Conservation (phyloP, 164 flowering plant genomes). For the Paratinospora sagittata region DNA sequence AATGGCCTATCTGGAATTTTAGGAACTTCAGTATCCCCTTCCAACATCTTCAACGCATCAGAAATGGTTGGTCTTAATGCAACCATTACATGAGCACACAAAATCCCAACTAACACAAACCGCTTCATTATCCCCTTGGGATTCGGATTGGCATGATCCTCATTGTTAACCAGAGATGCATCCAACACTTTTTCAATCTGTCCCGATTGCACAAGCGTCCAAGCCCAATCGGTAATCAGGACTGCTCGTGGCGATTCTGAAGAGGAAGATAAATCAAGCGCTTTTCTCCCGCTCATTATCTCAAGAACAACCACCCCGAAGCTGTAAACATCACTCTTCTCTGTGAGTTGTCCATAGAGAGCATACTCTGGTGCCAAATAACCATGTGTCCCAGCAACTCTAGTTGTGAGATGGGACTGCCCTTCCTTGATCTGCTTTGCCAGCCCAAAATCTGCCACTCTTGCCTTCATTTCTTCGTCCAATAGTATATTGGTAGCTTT, state of each 20-base stretch:
- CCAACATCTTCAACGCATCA: constrained; percentile 78
- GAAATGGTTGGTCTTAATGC: constrained; percentile 68
- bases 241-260: constrained; percentile 32
- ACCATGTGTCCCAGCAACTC: constrained; percentile 88
- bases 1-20: constrained; percentile 64
- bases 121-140: constrained; percentile 63
- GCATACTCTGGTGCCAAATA: constrained; percentile 86
- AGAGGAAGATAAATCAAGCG: constrained; percentile 49
- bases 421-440: constrained; percentile 69
- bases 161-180: constrained; percentile 31
- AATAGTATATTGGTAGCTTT: constrained; percentile 77
- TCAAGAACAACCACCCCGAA: constrained; percentile 75
- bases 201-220: constrained; percentile 64
- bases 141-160: constrained; percentile 26
- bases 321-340: constrained; percentile 86
- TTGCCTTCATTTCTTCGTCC: constrained; percentile 64
- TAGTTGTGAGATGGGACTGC: constrained; percentile 77
- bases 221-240: constrained; percentile 82
- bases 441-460: constrained; percentile 81
- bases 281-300: constrained; percentile 81
- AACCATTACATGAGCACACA: constrained; percentile 91
- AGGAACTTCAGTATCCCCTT: constrained; percentile 88
- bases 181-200: constrained; percentile 47
- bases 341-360: constrained; percentile 80
- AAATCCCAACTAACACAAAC: constrained; percentile 62